These are phyloP conservation scores for Xenosphaeropsis pyriputrescens DNA, from an alignment of 2,329 filamentous ascomycete species.

Conservation along the genomic window DNA sequence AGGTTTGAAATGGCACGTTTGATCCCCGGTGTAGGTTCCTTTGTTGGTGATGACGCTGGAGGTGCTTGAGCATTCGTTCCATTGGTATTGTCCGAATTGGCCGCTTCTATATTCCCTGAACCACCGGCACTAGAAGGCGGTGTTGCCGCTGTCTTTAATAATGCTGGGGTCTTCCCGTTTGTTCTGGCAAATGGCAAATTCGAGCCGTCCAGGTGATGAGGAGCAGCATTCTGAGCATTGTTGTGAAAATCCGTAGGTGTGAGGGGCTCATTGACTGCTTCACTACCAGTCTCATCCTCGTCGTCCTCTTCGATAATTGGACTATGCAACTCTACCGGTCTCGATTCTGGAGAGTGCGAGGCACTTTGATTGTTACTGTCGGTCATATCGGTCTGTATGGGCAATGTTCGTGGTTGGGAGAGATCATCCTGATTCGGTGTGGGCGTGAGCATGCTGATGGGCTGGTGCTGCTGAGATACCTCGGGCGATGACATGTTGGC, in stretches of 20 bases:
- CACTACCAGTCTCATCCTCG: constrained; percentile 43
- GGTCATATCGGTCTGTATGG: too few species aligned
- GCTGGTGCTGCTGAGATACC: too few species aligned
- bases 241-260: constrained; percentile 40
- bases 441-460: too few species aligned
- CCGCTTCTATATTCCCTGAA: too few species aligned
- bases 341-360: constrained; percentile 11
- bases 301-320: constrained; percentile 39
- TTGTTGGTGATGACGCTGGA: too few species aligned
- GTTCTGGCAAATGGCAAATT: too few species aligned
- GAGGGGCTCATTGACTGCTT: constrained; percentile 42
- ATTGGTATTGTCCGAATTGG: too few species aligned
- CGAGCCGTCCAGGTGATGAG: neutral
- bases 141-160: constrained; percentile 12
- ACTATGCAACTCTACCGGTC: constrained; percentile 30
- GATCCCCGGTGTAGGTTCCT: constrained; percentile 6
- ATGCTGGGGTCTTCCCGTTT: constrained; percentile 5
- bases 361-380: too few species aligned
- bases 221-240: constrained; percentile 1
- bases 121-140: constrained; percentile 6
- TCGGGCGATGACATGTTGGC: too few species aligned
- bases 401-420: too few species aligned
- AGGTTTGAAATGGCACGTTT: constrained; percentile 22
- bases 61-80: constrained; percentile 8
- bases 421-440: too few species aligned